Base-by-base conservation (phyloP, 2,329 filamentous ascomycete genomes). In the Venturia aucupariae region DNA sequence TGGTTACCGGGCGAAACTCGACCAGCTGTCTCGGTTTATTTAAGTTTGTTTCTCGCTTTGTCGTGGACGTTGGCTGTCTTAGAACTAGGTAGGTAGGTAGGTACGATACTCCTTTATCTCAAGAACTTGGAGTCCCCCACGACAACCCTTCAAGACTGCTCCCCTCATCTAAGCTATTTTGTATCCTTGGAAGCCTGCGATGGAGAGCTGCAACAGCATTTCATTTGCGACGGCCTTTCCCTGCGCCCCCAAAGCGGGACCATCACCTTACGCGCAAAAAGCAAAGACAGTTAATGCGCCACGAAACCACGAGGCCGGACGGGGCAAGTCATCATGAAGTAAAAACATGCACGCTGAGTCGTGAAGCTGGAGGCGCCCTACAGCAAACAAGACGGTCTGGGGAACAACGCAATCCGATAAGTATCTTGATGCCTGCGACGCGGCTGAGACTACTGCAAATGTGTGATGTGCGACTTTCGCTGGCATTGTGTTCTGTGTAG, bases 401-500 rank as follows among this genome's bases (percentile, higher is more conserved):
- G 51, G 30, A 35, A 35, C 51, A 35, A 55, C 13, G 35, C 51
- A n/a, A 35, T 27, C 27, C 30, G 30, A 55, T 19, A 30, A n/a
- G 51, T 27, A 27, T 27, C 27, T 11, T 27, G 22, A 51, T 30
- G 46, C 10, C 46, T 51, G 46, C 17, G 46, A 51, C 46, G 46
- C 27, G 51, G 51, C 51, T 57, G 51, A 57, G 51, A 57, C 51
- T 22, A n/a, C 27, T 11, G 51, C 51, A 57, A 11, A n/a, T 35
- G 30, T 57, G 15, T 57, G 51, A 5, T 57, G 51, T 57, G 30
- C 51, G 30, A 57, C 48, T 32, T 30, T 19, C 19, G 48, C 30
- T 55, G 48, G 48, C 48, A 55, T 32, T 35, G 48, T 57, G 51
- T 57, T 35, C n/a, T n/a, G n/a, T n/a, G n/a, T n/a, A n/a, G n/a